phyloP scores from a whole-genome alignment of 2,329 filamentous ascomycete species.

The Aspergillus tamarii region DNA sequence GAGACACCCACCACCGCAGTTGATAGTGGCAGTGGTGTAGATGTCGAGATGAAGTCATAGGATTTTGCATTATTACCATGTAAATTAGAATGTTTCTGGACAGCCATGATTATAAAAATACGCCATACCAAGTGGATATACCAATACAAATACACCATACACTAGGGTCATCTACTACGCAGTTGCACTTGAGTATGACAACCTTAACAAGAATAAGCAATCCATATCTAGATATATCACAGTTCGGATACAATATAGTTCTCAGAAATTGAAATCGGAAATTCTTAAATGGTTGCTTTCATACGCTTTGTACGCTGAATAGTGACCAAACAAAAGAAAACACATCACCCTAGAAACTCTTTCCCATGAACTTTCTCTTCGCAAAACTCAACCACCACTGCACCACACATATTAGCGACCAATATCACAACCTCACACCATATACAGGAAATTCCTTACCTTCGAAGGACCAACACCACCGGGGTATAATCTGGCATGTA shows the following conservation, averaged over 20 bases:
- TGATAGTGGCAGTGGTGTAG: constrained; percentile 25
- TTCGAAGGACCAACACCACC: constrained; percentile 70
- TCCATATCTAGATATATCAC: constrained; percentile 13
- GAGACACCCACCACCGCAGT: constrained; percentile 25
- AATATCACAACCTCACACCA: background rate
- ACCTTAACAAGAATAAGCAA: background rate
- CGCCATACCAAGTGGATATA: background rate
- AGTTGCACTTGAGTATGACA: background rate
- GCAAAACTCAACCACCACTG: constrained; percentile 99
- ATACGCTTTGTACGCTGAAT: constrained; percentile 21
- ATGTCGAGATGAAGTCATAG: constrained; percentile 37
- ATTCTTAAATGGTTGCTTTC: constrained; percentile 15
- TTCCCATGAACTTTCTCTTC: constrained; percentile 99
- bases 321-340: constrained; percentile 18
- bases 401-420: constrained; percentile 37
- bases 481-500: constrained; percentile 85
- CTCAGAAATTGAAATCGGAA: constrained; percentile 8
- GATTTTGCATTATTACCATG: constrained; percentile 2
- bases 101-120: background rate
- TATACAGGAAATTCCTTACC: constrained; percentile 39
- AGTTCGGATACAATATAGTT: constrained; percentile 7
- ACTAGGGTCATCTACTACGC: background rate
- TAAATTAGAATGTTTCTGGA: constrained; percentile 1
- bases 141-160: background rate
- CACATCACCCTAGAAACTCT: constrained; percentile 65